Conservation (phyloP, 1,284 basidiomycete species). For the Apiotrichum gamsii region DNA sequence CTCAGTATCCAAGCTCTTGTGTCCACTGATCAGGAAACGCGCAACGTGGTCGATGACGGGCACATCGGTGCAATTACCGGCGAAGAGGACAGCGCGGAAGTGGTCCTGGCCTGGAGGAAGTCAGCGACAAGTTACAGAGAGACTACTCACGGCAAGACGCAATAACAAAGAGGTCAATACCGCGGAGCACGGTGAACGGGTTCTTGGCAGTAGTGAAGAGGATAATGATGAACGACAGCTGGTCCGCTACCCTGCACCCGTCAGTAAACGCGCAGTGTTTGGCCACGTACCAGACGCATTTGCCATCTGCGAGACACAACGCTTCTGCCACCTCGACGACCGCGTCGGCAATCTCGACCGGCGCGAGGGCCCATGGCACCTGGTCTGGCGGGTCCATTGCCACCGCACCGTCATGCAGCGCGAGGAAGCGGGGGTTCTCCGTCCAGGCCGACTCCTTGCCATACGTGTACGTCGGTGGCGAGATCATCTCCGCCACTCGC, state of each 20-base stretch:
- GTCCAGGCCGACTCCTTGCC: neutral
- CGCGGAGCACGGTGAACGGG: slow-evolving; percentile 12
- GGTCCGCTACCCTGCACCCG: slow-evolving; percentile 20
- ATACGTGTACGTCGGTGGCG: neutral
- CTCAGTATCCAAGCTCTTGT: neutral
- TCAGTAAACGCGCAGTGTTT: neutral
- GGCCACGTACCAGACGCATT: slow-evolving; percentile 24
- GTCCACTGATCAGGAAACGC: slow-evolving; percentile 13
- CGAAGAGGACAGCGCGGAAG: slow-evolving; percentile 24
- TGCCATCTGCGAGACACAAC: slow-evolving; percentile 19
- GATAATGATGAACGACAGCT: slow-evolving; percentile 27
- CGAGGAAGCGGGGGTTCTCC: too few species aligned
- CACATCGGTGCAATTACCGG: slow-evolving; percentile 3
- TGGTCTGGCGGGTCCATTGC: neutral
- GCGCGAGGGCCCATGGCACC: neutral
- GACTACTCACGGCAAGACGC: slow-evolving; percentile 29
- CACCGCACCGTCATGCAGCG: too few species aligned
- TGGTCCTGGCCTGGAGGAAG: slow-evolving; percentile 30
- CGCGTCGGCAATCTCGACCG: slow-evolving; percentile 18
- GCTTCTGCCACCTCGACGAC: slow-evolving; percentile 22
- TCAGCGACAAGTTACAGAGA: slow-evolving; percentile 6
- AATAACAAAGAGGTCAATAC: slow-evolving; percentile 25
- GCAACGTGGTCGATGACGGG: slow-evolving; percentile 22
- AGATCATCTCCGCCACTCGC: too few species aligned
- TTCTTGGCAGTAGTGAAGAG: slow-evolving; percentile 9